Conservation (phyloP, 139 green algal species). For the Desmodesmus armatus region DNA sequence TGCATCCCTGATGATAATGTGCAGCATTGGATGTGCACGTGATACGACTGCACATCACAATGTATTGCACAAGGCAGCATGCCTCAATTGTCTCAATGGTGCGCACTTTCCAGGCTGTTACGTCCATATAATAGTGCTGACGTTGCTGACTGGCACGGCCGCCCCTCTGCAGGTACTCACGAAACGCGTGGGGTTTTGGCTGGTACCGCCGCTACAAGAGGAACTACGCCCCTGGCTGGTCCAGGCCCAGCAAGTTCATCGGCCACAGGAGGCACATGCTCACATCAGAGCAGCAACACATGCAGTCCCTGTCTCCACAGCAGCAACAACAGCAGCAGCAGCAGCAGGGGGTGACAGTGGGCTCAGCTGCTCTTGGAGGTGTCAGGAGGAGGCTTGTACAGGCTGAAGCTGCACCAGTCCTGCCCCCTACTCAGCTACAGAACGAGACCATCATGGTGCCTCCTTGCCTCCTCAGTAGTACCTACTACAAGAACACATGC, state of each 20-base stretch:
- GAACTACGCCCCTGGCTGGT: constrained; percentile 34
- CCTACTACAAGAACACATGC: constrained; percentile 42
- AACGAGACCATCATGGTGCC: constrained; percentile 30
- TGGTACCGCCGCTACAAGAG: constrained; percentile 30
- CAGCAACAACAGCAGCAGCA: constrained; percentile 20
- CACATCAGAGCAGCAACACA: not conserved
- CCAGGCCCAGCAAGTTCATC: not conserved
- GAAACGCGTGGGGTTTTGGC: constrained; percentile 7
- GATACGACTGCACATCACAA: not conserved
- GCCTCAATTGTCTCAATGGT: not conserved
- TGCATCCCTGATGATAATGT: not conserved
- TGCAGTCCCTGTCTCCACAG: not conserved
- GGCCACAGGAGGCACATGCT: not conserved
- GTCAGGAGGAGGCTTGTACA: not conserved
- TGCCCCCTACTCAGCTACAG: not conserved
- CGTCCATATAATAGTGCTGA: not conserved
- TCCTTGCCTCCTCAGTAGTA: constrained; percentile 12
- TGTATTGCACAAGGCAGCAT: not conserved
- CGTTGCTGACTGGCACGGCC: not conserved
- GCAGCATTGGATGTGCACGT: not conserved
- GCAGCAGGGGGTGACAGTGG: not conserved
- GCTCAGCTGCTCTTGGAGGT: not conserved
- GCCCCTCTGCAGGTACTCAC: not conserved
- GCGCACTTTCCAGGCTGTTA: not conserved
- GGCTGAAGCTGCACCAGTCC: not conserved